Conservation (phyloP, 2,329 filamentous ascomycete genomes). For the Verruconis gallopava region DNA sequence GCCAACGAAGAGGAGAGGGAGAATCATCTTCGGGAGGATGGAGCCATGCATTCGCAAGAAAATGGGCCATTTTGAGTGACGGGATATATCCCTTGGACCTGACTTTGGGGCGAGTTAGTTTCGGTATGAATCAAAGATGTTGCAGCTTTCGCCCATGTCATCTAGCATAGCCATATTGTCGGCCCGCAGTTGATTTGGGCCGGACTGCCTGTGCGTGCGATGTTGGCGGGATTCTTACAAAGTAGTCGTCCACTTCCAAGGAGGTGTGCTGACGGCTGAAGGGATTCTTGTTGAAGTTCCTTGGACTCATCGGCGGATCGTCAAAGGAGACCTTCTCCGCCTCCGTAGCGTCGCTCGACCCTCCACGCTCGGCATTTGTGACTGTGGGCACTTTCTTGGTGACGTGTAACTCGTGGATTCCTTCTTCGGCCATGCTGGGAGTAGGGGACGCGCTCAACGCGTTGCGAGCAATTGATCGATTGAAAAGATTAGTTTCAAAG, state of each 20-base stretch:
- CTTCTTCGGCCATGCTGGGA: slow-evolving; percentile 1
- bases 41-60: slow-evolving; percentile 67
- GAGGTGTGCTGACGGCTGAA: slow-evolving; percentile 8
- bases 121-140: too few relatives aligned
- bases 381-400: background rate
- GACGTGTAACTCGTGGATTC: background rate
- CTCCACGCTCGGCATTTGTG: background rate
- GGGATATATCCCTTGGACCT: slow-evolving; percentile 55
- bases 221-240: slow-evolving; percentile 1
- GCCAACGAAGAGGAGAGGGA: slow-evolving; percentile 51
- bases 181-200: too few relatives aligned
- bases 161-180: too few relatives aligned
- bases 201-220: background rate
- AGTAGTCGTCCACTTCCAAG: slow-evolving; percentile 10
- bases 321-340: background rate
- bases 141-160: too few relatives aligned
- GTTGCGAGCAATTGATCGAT: background rate
- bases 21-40: slow-evolving; percentile 59
- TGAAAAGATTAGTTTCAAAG: background rate
- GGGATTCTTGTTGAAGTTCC: slow-evolving; percentile 2
- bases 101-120: background rate
- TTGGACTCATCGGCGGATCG: background rate
- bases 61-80: slow-evolving; percentile 65
- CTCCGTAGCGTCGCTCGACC: background rate
- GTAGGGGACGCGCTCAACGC: background rate